phyloP scores from a whole-genome alignment of 148 eudicot genomes.

The Dianthus caryophyllus region DNA sequence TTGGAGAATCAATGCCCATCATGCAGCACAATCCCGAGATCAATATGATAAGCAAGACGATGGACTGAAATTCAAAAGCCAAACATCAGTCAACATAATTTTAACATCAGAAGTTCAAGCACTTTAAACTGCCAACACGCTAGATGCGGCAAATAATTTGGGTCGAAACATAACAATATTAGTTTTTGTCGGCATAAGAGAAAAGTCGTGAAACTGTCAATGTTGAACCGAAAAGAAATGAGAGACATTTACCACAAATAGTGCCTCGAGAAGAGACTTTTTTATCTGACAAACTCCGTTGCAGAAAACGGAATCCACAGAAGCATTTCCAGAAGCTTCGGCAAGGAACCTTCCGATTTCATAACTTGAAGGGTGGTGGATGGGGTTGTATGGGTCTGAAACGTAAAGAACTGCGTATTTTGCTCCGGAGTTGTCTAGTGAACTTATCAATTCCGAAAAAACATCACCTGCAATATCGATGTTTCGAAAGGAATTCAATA shows the following conservation, averaged over 20 bases:
- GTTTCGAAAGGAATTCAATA: background rate
- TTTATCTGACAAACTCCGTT: constrained; percentile 87
- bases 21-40: constrained; percentile 96
- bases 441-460: constrained; percentile 56
- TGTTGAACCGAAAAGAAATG: background rate
- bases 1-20: constrained; percentile 93
- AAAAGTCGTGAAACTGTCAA: background rate
- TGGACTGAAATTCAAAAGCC: constrained; percentile 45
- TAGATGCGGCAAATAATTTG: background rate
- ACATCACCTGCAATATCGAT: constrained; percentile 45
- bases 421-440: constrained; percentile 59
- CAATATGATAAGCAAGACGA: constrained; percentile 74
- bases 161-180: background rate
- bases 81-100: constrained; percentile 14
- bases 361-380: constrained; percentile 39
- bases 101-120: background rate
- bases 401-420: constrained; percentile 74
- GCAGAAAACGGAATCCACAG: constrained; percentile 46
- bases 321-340: constrained; percentile 53
- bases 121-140: background rate
- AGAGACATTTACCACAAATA: constrained; percentile 60
- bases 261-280: constrained; percentile 78
- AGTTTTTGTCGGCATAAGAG: background rate
- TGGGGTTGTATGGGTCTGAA: constrained; percentile 56
- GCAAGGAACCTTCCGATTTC: constrained; percentile 74